Conservation (phyloP, 1,284 basidiomycete species). For the Trametes sp. region DNA sequence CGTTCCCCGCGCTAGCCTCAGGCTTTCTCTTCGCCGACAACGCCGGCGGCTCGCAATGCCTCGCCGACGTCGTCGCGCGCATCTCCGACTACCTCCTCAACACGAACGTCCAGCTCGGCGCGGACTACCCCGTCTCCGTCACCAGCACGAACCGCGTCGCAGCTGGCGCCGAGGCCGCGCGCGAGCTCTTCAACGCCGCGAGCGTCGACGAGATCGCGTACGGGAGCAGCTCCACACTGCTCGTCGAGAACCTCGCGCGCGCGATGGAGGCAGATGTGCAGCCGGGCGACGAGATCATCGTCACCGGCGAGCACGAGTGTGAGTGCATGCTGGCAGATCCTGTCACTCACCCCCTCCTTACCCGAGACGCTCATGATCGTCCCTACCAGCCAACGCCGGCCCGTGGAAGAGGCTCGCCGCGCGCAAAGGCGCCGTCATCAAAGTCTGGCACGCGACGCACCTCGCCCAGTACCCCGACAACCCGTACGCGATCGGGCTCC, state of each 20-base stretch:
- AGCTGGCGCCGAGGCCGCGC: constrained; percentile 59
- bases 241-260: constrained; percentile 69
- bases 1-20: constrained; percentile 68
- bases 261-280: constrained; percentile 61
- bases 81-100: constrained; percentile 73
- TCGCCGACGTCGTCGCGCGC: constrained; percentile 59
- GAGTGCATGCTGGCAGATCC: constrained; percentile 13
- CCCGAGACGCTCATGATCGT: not conserved
- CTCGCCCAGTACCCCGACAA: constrained; percentile 55
- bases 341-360: not conserved
- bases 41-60: constrained; percentile 79
- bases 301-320: constrained; percentile 84
- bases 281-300: constrained; percentile 73
- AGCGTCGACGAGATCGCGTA: constrained; percentile 70
- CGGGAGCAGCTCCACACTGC: constrained; percentile 72
- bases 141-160: constrained; percentile 59
- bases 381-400: constrained; percentile 69
- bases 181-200: constrained; percentile 68
- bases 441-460: constrained; percentile 64
- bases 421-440: constrained; percentile 61
- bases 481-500: constrained; percentile 68
- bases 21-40: constrained; percentile 80
- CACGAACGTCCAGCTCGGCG: constrained; percentile 78
- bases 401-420: constrained; percentile 79
- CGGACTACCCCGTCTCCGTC: constrained; percentile 67